A percentile compares a stretch with the other conserved stretches of the same genome.
These are phyloP conservation scores for Umbelopsis sp. DNA, from an alignment of 371 early-diverging fungal genomes.

Conservation along the genomic window DNA sequence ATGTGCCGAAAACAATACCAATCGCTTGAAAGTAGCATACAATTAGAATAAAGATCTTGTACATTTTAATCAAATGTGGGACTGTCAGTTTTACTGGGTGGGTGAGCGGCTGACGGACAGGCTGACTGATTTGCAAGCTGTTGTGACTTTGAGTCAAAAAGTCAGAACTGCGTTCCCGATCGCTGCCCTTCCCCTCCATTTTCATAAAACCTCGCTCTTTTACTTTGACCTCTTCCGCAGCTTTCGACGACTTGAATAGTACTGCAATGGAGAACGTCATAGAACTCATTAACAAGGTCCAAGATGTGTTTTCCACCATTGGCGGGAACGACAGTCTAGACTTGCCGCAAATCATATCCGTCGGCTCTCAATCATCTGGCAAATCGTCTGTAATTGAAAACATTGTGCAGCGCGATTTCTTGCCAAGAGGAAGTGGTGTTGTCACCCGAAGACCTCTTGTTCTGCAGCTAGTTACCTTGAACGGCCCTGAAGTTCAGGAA, in stretches of 20 bases:
- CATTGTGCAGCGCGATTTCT: slow-evolving; percentile 87
- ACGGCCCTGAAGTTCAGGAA: slow-evolving; percentile 34
- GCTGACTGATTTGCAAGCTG: too few species aligned
- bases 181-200: background rate
- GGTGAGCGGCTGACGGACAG: too few species aligned
- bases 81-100: background rate
- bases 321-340: slow-evolving; percentile 83
- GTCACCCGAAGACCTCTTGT: slow-evolving; percentile 93
- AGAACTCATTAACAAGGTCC: slow-evolving; percentile 90
- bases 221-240: background rate
- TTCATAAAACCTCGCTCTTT: background rate
- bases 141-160: slow-evolving; percentile 16
- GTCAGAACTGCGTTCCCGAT: slow-evolving; percentile 5
- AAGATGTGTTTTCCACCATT: slow-evolving; percentile 88
- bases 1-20: slow-evolving; percentile 14
- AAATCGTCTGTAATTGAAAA: slow-evolving; percentile 94
- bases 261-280: slow-evolving; percentile 68
- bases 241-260: background rate
- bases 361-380: slow-evolving; percentile 89
- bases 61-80: background rate
- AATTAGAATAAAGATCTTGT: background rate
- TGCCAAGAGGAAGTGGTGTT: slow-evolving; percentile 92
- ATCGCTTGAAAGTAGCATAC: background rate
- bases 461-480: slow-evolving; percentile 82
- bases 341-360: slow-evolving; percentile 91